Evolutionary conservation across 1,139 yeast species (phyloP).

Genomic region (Pichia sp.): DNA sequence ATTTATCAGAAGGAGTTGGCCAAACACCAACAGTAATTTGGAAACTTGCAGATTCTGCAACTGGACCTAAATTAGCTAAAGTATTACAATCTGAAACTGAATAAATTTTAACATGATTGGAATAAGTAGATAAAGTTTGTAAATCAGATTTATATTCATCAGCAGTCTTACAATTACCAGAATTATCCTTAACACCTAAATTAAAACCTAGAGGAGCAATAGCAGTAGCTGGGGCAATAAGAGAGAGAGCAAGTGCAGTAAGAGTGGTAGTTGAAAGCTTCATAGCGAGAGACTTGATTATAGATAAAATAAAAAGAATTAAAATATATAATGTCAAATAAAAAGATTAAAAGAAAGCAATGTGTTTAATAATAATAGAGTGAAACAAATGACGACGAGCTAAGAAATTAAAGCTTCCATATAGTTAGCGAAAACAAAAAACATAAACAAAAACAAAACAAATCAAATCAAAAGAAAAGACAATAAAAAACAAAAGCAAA

Average conservation of each 20-base stretch:
- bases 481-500: too few relatives aligned
- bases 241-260: slow-evolving; percentile 28
- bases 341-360: too few relatives aligned
- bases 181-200: slow-evolving; percentile 67
- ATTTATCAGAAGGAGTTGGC: slow-evolving; percentile 82
- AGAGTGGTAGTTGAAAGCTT: slow-evolving; percentile 26
- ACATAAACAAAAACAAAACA: too few relatives aligned
- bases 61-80: slow-evolving; percentile 76
- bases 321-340: too few relatives aligned
- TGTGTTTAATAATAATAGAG: too few relatives aligned
- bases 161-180: slow-evolving; percentile 66
- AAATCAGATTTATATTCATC: slow-evolving; percentile 64
- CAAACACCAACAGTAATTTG: slow-evolving; percentile 71
- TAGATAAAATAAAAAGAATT: too few relatives aligned
- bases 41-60: slow-evolving; percentile 71
- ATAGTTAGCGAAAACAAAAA: too few relatives aligned
- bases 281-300: slow-evolving; percentile 11
- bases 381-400: too few relatives aligned
- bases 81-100: slow-evolving; percentile 88
- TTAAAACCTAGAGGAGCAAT: slow-evolving; percentile 43
- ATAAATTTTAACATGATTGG: slow-evolving; percentile 67
- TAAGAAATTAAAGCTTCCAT: too few relatives aligned
- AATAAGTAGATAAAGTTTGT: slow-evolving; percentile 45
- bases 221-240: slow-evolving; percentile 13
- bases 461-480: too few relatives aligned